Base-by-base conservation (phyloP, 2,329 filamentous ascomycete species). In the Cryoendolithus antarcticus region DNA sequence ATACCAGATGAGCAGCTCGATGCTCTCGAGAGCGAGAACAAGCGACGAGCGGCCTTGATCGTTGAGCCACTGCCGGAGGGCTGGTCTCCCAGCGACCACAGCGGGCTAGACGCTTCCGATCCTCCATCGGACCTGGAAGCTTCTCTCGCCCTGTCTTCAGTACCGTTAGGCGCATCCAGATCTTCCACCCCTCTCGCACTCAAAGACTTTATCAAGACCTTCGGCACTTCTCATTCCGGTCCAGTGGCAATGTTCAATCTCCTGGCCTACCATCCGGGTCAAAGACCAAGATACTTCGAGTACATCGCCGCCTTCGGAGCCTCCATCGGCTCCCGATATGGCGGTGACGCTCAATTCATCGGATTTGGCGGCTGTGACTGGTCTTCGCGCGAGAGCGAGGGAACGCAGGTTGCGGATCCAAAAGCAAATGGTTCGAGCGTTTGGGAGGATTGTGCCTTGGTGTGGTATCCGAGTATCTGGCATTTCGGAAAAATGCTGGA, bases 401-500 rank as follows among this genome's bases (percentile, higher is more conserved):
- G 34, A 28, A 27, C 21, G 21, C 12, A 41, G n/a, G 41, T 32
- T 11, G 43, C 44, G 24, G 42, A 35, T 12, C 40, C 43, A 8
- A 34, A 45, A 30, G 34, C 37, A 28, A 36, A 30, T 5, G 41
- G 32, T 1, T 32, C 37, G 30, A 37, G 39, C 2, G 42, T 38
- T 7, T 51, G 49, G 49, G 44, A 48, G 31, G 46, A 49, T 32
- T 27, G 31, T 9, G 45, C 43, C 2, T 34, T 51, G 36, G 43
- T 49, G 29, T 40, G 37, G 37, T 51, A 51, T 37, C 49, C 47
- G 27, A 45, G 41, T 37, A 37, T 49, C 13, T 48, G 49, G 49
- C 49, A 51, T 43, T 51, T 51, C 32, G 46, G 35, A 3, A 50
- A 49, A 35, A 29, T 51, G 46, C 30, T 50, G 15, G 49, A 49